Evolutionary conservation across 371 early-diverging fungal genomes (phyloP), one percentile per base, ranked within the genome.

Genomic region (Saksenaea vasiformis): DNA sequence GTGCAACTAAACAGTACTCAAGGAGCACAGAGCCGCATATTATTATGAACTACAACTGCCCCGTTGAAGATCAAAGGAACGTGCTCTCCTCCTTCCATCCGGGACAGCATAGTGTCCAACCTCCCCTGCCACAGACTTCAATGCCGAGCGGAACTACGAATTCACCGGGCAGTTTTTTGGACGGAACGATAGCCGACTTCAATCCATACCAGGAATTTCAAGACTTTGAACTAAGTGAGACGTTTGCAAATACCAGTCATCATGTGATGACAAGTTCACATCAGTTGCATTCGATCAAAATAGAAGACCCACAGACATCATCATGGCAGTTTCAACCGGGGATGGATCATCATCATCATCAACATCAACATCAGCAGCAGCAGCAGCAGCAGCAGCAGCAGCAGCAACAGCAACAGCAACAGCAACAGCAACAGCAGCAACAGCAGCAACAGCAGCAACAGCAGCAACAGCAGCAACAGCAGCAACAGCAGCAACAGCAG

Each of bases 361-460:
- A 70, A 36, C 54, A 28, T 0, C 39, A 58, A 47, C 41, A 62
- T 57, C 65, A 55, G 58, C 27, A 62, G 44, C 43, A 60, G 57
- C 37, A 70, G 24, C 58, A 60, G 28, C 57, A 43, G 3, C 19
- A 24, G 31, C 58, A 58, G 37, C 58, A 67, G 59, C 41, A 68
- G 58, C 60, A 62, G 31, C 67, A 71, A 61, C 67, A 66, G 22
- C 68, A 66, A 27, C 43, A 24, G 57, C 34, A 56, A 53, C 41
- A 47, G 37, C 43, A 67, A 39, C 37, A 37, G 15, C 38, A 38
- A 47, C 60, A 56, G 11, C 58, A 58, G 27, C 55, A 61, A 24
- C 67, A 64, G 19, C 64, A 64, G 53, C 58, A 64, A 28, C 41
- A 11, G 22, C 63, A 54, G 37, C 67, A 64, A 15, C 35, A 28